Base-by-base conservation (phyloP, 331 rosid genomes). In the Spiraea crenata region DNA sequence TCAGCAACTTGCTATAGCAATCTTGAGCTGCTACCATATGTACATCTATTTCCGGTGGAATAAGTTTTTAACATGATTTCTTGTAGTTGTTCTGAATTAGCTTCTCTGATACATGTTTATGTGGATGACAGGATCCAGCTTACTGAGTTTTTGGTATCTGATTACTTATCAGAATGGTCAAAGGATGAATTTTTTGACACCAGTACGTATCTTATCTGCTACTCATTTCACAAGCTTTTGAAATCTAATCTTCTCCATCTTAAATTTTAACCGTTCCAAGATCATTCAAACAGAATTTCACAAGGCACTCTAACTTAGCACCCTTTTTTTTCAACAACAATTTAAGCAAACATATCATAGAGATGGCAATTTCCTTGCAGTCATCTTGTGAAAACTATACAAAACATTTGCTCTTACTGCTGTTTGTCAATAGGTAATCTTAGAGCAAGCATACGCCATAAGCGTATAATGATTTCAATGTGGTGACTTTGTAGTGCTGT, bases 51-150 rank as follows among this genome's bases (percentile, higher is more conserved):
- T 19, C 34, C 35, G 14, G 35, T 20, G 60, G 31, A 5, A 44
- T 19, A 64, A 49, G 57, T 45, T 52, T 65, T 19, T 5, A 2
- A 52, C 35, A 72, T 72, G 61, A 45, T 61, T 16, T 9, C 25
- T 25, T 71, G 14, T 17, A 57, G 39, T 51, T 13, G 31, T 46
- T 63, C 44, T 17, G 34, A 31, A 15, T 35, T 42, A 40, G 46
- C 45, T 60, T 58, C 61, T 78, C 64, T 80, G 55, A 69, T 72
- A 50, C 58, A 50, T 62, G 70, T 31, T 65, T 49, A 14, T 84
- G 66, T 54, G 62, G 69, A 65, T 54, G 49, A 65, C 90, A 91
- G 96, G 97, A 89, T 95, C 71, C 97, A 91, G 83, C 96, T 95
- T 65, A 60, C 86, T 57, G 96, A 91, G 84, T 87, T 89, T 78